Evolutionary conservation across 2,329 filamentous ascomycete species (phyloP), one percentile per base, ranked within the genome.

Genomic region (Leptographium lundbergii): DNA sequence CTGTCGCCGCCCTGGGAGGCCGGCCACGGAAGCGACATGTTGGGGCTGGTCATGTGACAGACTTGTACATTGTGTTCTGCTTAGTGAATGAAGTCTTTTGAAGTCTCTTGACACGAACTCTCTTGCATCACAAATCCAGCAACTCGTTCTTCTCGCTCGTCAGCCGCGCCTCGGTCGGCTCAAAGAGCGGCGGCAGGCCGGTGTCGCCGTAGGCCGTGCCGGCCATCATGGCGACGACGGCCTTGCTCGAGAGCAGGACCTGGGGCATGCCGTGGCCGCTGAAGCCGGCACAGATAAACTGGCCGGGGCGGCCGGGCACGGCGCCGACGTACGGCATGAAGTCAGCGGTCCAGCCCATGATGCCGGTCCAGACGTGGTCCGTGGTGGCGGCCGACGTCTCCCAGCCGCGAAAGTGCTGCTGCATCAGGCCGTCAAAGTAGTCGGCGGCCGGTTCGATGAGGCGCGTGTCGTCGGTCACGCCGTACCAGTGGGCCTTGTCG

Each of bases 201-300:
- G 45, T 36, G 17, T n/a, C 45, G 24, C 10, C 55, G 25, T 27
- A 36, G 13, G 55, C 22, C 2, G 5, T 2, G 13, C 29, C 55
- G 10, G n/a, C 11, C 17, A 57, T 39, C 74, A 79, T 77, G 27
- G 66, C 61, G 1, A 70, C 73, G 10, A 78, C 51, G 0, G 70
- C 74, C 61, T 73, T 72, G 7, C 70, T 71, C 6, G 70, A 66
- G 0, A 75, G 66, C 24, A 74, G 73, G 22, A 77, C 72, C 27
- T 75, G 64, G 0, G 75, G 72, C 77, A 81, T 81, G 0, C 78
- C 78, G 59, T 79, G 76, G 0, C 78, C 78, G 34, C 72, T 74
- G 61, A 79, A 80, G 0, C 77, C 78, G 0, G 73, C 76, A 25
- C 76, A 66, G n/a, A 80, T 68, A 54, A 71, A 75, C 61, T 76